Base-by-base conservation (phyloP, 352 stramenopile species). In the Pythium graminicola region DNA sequence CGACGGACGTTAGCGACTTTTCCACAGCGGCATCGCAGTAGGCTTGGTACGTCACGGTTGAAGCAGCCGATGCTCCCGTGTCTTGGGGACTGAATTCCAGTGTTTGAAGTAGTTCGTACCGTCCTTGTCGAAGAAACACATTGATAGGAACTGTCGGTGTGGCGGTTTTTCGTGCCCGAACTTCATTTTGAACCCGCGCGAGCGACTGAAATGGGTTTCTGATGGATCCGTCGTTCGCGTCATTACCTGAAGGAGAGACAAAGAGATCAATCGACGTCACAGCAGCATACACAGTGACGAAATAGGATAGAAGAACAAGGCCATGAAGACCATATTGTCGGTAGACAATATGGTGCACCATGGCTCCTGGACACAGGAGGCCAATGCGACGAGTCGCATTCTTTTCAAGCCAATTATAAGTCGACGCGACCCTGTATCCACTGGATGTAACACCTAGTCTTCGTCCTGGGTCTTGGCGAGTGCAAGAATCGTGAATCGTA, bases 401-500 rank as follows among this genome's bases (percentile, higher is more conserved):
- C n/a, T n/a, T n/a, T n/a, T n/a, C n/a, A n/a, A n/a, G n/a, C n/a
- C n/a, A n/a, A 35, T 35, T 35, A 13, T 13, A 13, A 35, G 13
- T 13, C 29, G 13, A 13, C 29, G 29, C 13, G 29, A 35, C 7
- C 7, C 29, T 13, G 29, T 13, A 35, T 35, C 29, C 29, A 13
- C 13, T 35, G 29, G 7, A 7, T 35, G 7, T 35, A 49, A 3
- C 45, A 39, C 20, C 26, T 41, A 17, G n/a, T 60, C 54, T 29
- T 72, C 54, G 27, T 59, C 61, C 26, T 55, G 33, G 9, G 83
- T 79, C 60, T 92, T 93, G 38, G 88, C 81, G 26, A 98, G 71
- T 19, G 90, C 90, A 17, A 97, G 66, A 50, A 98, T 98, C 44
- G 91, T 97, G 69, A 98, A 98, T 54, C 92, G 77, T 55, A 98